Evolutionary conservation across 2,329 filamentous ascomycete species (phyloP).

Genomic region (Tricladium varicosporioides): DNA sequence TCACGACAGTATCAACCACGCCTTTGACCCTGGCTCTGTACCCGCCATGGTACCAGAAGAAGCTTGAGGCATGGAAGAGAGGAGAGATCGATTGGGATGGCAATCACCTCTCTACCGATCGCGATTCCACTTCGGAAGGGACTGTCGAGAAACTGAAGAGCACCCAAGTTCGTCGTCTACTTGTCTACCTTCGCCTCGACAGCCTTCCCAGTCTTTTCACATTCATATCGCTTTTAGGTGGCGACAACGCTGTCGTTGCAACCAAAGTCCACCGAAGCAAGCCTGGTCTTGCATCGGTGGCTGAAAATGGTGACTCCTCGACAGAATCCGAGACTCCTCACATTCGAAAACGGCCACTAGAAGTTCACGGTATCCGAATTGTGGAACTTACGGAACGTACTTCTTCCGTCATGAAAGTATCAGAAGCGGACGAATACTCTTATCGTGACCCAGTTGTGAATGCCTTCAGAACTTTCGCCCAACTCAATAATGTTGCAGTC

Average conservation of each 20-base stretch:
- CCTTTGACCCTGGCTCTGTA: constrained; percentile 74
- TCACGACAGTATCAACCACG: constrained; percentile 82
- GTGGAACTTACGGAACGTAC: constrained; percentile 87
- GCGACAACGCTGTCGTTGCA: constrained; percentile 38
- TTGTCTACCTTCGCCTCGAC: constrained; percentile 82
- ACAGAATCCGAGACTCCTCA: constrained; percentile 26
- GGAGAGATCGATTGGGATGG: constrained; percentile 91
- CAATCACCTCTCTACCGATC: constrained; percentile 41
- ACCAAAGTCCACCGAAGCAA: constrained; percentile 37
- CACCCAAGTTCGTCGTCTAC: constrained; percentile 58
- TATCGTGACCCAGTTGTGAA: constrained; percentile 83
- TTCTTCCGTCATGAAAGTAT: constrained; percentile 92
- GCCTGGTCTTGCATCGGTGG: constrained; percentile 28
- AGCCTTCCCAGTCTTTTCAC: constrained; percentile 80
- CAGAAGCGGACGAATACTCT: constrained; percentile 73
- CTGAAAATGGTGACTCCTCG: constrained; percentile 23
- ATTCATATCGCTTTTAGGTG: constrained; percentile 76
- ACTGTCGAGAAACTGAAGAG: constrained; percentile 48
- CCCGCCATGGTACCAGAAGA: constrained; percentile 73
- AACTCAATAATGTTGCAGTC: constrained; percentile 78
- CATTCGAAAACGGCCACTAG: constrained; percentile 20
- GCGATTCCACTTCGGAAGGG: constrained; percentile 33
- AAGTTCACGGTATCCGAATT: constrained; percentile 73
- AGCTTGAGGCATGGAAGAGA: constrained; percentile 70
- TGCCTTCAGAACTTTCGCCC: constrained; percentile 84